Conservation (phyloP, 352 stramenopile species). For the Phytophthora multivora region DNA sequence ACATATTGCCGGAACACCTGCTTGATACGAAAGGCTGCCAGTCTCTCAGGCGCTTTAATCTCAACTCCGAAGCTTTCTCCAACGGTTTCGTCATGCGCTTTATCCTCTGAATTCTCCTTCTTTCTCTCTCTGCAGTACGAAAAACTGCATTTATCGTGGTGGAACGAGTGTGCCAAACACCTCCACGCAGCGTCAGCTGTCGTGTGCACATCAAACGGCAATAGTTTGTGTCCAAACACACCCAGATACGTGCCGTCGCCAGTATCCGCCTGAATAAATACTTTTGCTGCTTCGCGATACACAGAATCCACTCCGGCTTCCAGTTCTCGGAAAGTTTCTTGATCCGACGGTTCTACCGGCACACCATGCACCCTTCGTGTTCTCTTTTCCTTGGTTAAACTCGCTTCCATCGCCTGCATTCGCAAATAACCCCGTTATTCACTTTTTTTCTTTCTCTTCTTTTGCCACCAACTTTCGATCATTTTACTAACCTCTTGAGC, state of each 20-base stretch:
- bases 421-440: not conserved
- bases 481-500: constrained; percentile 23
- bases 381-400: constrained; percentile 20
- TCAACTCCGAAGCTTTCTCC: constrained; percentile 62
- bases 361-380: constrained; percentile 27
- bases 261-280: constrained; percentile 30
- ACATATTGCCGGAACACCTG: constrained; percentile 64
- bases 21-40: constrained; percentile 52
- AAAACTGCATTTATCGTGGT: constrained; percentile 38
- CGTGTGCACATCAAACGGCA: constrained; percentile 42
- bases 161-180: constrained; percentile 33
- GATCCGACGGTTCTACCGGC: constrained; percentile 26
- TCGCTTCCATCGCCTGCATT: constrained; percentile 31
- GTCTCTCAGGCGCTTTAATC: constrained; percentile 49
- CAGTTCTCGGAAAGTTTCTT: constrained; percentile 36
- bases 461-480: not conserved
- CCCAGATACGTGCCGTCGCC: constrained; percentile 26
- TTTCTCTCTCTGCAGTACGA: constrained; percentile 32
- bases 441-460: not conserved
- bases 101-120: not conserved
- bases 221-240: constrained; percentile 43
- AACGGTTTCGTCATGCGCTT: constrained; percentile 48
- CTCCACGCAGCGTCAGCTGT: constrained; percentile 42
- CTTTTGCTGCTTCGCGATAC: constrained; percentile 38
- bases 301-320: constrained; percentile 30